A percentile compares a stretch with the other conserved stretches of the same genome.
Evolutionary conservation across 2,329 filamentous ascomycete genomes (phyloP).

Genomic region (Arthrinium phaeospermum): DNA sequence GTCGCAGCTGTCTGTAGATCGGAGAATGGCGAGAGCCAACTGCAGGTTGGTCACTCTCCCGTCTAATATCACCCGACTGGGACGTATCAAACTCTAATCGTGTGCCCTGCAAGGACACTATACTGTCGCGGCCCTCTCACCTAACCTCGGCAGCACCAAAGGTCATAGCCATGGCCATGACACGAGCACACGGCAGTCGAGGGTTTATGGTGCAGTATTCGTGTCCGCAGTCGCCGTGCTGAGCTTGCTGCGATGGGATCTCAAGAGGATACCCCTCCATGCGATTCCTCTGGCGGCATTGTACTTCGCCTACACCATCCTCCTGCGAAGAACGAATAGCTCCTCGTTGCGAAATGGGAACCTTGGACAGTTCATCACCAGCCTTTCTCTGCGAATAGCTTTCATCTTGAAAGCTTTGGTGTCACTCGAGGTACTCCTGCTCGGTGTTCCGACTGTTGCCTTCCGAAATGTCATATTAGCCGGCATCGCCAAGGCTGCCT

Average conservation of each 20-base stretch:
- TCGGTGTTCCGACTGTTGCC: constrained; percentile 33
- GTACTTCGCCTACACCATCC: constrained; percentile 37
- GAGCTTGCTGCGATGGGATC: constrained; percentile 37
- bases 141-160: constrained; percentile 10
- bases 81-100: not conserved
- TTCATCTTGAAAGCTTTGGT: constrained; percentile 29
- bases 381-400: constrained; percentile 32
- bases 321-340: constrained; percentile 32
- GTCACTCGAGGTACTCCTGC: constrained; percentile 27
- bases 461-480: constrained; percentile 29
- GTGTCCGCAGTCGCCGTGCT: constrained; percentile 31
- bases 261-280: constrained; percentile 32
- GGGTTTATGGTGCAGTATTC: constrained; percentile 32
- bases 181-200: constrained; percentile 27
- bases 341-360: constrained; percentile 41
- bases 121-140: constrained; percentile 23
- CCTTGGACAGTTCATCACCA: constrained; percentile 33
- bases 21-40: not conserved
- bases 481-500: constrained; percentile 38
- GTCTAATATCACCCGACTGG: not conserved
- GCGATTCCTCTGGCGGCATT: constrained; percentile 36
- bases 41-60: not conserved
- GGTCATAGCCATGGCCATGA: constrained; percentile 17
- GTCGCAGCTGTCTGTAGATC: constrained; percentile 3
- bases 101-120: constrained; percentile 27